These are phyloP conservation scores for Boletus bicolor DNA, from an alignment of 768 basidiomycete species.

Conservation along the genomic window DNA sequence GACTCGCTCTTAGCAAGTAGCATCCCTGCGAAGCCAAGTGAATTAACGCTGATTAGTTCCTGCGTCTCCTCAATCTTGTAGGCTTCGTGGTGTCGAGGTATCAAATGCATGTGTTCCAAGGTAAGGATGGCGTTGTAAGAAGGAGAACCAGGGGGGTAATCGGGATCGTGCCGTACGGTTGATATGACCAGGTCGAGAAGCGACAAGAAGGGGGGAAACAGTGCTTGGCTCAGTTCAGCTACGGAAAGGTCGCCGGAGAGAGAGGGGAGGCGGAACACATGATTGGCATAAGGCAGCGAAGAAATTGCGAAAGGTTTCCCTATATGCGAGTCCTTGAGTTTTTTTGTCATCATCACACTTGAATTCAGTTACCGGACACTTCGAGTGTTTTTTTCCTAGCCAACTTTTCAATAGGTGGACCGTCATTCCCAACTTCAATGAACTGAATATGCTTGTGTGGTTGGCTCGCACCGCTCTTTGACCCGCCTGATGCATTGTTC, in stretches of 20 bases:
- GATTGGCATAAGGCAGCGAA: conserved; percentile 75
- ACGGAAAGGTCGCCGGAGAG: conserved; percentile 20
- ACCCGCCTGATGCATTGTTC: conserved; percentile 51
- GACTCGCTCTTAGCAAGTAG: conserved; percentile 79
- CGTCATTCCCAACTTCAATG: conserved; percentile 58
- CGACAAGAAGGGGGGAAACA: conserved; percentile 63
- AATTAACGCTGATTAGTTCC: conserved; percentile 70
- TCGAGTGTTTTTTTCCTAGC: conserved; percentile 58
- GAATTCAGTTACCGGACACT: conserved; percentile 23
- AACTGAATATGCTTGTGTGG: conserved; percentile 91
- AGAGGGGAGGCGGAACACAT: conserved; percentile 52
- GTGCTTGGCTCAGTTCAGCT: conserved; percentile 45
- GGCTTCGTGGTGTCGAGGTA: conserved; percentile 72
- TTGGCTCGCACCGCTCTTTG: conserved; percentile 84
- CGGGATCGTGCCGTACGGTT: conserved; percentile 63
- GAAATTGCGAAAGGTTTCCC: conserved; percentile 72
- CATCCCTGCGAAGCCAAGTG: conserved; percentile 89
- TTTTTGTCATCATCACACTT: neutral
- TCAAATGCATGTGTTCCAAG: conserved; percentile 77
- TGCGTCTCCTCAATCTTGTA: conserved; percentile 51
- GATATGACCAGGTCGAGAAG: conserved; percentile 77
- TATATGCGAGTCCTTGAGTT: conserved; percentile 27
- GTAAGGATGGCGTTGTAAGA: conserved; percentile 86
- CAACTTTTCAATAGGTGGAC: conserved; percentile 75
- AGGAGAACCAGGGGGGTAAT: conserved; percentile 59